Base-by-base conservation (phyloP, 495 filamentous ascomycete genomes). In the Penicillium flavigenum region DNA sequence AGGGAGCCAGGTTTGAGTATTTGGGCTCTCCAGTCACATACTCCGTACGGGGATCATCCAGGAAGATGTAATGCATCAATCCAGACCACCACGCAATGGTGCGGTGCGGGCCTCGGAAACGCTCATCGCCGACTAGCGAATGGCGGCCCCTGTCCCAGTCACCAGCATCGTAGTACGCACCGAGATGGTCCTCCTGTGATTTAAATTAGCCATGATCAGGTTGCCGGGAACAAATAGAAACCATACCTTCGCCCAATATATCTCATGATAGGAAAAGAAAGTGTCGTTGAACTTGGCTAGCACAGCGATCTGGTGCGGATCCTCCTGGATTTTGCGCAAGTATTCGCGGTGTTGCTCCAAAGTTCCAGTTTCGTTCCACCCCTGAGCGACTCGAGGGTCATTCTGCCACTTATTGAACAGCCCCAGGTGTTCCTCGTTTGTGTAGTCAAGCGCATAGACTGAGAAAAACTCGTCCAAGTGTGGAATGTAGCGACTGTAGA, bases 341-440 rank as follows among this genome's bases (percentile, higher is more conserved):
- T 87, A 87, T 63, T 77, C 75, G 41, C 79, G 69, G 64, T 88
- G 86, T 63, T 87, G 76, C 9, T 86, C 83, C 17, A 85, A 66
- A 10, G 83, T 82, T n/a, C 85, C 86, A 14, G 81, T 84, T 69
- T 85, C 81, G 54, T 87, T 84, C 86, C 86, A 88, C 3, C 85
- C 86, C 63, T 83, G 78, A 11, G 84, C 84, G 3, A 88, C 86
- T 29, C 86, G 82, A 24, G 85, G 84, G 63, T 88, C 86, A 67
- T 87, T 88, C 67, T 87, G 84, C 86, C 86, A 88, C 19, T 58
- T 74, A 66, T 88, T 79, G 72, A 87, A 87, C 16, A 86, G 70
- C 14, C 70, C 63, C 34, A 86, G 65, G 63, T 87, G 83, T 47
- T 73, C 69, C 4, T 64, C 52, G 53, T 84, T 67, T 32, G 65